Percentiles rank a stretch among this genome's conserved stretches.
Conservation (phyloP, 441 rosid genomes). For the Macaranga tanarius region DNA sequence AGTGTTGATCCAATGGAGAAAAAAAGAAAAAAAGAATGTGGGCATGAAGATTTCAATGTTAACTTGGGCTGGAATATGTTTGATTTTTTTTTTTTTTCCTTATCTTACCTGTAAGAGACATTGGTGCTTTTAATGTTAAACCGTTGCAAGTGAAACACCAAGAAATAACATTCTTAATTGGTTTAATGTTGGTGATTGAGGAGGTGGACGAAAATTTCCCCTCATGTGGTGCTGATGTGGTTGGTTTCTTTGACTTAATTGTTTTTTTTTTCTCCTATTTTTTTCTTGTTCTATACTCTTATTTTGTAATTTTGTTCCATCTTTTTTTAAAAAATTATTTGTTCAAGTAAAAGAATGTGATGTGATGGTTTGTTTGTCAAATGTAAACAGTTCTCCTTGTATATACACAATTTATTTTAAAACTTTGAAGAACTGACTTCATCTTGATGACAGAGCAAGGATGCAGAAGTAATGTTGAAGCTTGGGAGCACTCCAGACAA, state of each 20-base stretch:
- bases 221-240: too few species aligned
- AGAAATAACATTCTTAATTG: too few species aligned
- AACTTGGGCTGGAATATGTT: background rate
- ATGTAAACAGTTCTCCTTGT: background rate
- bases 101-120: background rate
- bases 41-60: background rate
- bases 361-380: background rate
- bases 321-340: too few species aligned
- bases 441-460: constrained; percentile 68
- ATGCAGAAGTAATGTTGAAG: constrained; percentile 94
- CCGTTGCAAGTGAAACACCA: background rate
- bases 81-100: background rate
- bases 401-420: background rate
- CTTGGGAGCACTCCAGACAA: constrained; percentile 93
- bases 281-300: too few species aligned
- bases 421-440: background rate
- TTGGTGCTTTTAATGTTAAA: background rate
- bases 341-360: too few species aligned
- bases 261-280: too few species aligned
- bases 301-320: too few species aligned
- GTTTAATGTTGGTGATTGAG: too few species aligned
- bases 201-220: too few species aligned
- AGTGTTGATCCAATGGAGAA: too few species aligned
- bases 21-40: background rate
- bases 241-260: too few species aligned